A percentile compares a stretch with the other conserved stretches of the same genome.
Evolutionary conservation across 2,329 filamentous ascomycete species (phyloP).

Genomic region (Daldinia sp.): DNA sequence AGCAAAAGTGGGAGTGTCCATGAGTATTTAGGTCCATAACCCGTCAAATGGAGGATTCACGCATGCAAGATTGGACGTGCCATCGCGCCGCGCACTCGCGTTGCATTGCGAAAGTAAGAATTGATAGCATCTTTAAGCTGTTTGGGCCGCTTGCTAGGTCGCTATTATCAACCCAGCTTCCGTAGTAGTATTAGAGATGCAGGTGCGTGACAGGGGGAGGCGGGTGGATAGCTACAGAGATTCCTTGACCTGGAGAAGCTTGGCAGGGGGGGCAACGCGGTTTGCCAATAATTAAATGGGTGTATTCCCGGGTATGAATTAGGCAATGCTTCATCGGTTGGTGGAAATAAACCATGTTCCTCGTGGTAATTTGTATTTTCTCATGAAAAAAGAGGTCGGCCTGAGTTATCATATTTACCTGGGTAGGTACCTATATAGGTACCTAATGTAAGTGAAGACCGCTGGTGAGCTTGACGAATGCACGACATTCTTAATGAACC

Average conservation of each 20-base stretch:
- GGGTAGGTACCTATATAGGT: no score
- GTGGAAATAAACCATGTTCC: constrained; percentile 31
- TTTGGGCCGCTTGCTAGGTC: constrained; percentile 14
- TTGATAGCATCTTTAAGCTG: constrained; percentile 36
- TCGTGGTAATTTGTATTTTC: constrained; percentile 10
- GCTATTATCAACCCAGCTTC: constrained; percentile 41
- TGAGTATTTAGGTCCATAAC: constrained; percentile 40
- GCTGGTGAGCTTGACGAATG: background rate
- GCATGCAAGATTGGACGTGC: constrained; percentile 40
- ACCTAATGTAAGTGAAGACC: background rate
- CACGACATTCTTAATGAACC: background rate
- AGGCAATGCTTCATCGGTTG: constrained; percentile 35
- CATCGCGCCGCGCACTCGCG: constrained; percentile 33
- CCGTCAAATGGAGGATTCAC: constrained; percentile 26
- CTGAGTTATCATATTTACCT: constrained; percentile 7
- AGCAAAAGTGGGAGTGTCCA: constrained; percentile 21
- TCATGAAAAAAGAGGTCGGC: constrained; percentile 7
- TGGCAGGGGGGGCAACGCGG: constrained; percentile 32
- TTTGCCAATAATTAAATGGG: constrained; percentile 13
- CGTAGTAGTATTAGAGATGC: constrained; percentile 42
- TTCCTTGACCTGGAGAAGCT: constrained; percentile 37
- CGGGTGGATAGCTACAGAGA: constrained; percentile 30
- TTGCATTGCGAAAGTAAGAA: constrained; percentile 34
- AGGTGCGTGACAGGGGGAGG: constrained; percentile 22
- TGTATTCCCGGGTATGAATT: constrained; percentile 21